phyloP scores from a whole-genome alignment of 768 basidiomycete species.

The Mycena polygramma region DNA sequence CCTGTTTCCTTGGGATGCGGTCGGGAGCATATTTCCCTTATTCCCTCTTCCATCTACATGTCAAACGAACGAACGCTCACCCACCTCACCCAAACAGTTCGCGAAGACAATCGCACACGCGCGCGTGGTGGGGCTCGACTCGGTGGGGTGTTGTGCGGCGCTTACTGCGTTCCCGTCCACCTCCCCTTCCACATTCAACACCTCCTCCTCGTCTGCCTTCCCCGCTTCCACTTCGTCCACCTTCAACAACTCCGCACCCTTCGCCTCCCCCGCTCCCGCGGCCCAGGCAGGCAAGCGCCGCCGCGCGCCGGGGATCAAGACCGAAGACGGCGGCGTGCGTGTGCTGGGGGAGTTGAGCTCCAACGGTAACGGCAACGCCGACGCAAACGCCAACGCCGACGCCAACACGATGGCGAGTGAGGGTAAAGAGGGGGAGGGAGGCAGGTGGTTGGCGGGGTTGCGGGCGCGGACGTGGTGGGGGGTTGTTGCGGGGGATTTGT shows the following conservation, averaged over 20 bases:
- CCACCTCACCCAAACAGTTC: conserved; percentile 10
- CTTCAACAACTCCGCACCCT: background rate
- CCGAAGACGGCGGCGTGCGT: conserved; percentile 11
- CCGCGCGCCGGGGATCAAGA: conserved; percentile 10
- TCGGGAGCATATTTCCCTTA: too few species aligned
- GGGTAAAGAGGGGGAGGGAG: background rate
- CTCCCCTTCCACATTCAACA: background rate
- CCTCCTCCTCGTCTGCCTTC: too few species aligned
- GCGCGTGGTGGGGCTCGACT: conserved; percentile 19
- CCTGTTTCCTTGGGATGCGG: too few species aligned
- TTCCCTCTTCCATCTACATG: too few species aligned
- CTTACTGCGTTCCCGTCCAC: background rate
- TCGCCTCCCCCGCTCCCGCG: background rate
- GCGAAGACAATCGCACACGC: conserved; percentile 33
- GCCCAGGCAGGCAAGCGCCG: background rate
- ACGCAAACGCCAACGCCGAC: too few species aligned
- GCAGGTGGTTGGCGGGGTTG: conserved; percentile 47
- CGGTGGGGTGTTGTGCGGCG: background rate
- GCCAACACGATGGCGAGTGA: too few species aligned
- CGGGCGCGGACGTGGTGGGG: conserved; percentile 83
- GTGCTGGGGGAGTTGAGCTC: too few species aligned
- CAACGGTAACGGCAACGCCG: too few species aligned
- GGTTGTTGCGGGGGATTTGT: conserved; percentile 83
- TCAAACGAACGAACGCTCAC: too few species aligned
- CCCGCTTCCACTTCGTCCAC: too few species aligned